Base-by-base conservation (phyloP, 2,329 filamentous ascomycete species). In the Chrysoporthe deuterocubensis region DNA sequence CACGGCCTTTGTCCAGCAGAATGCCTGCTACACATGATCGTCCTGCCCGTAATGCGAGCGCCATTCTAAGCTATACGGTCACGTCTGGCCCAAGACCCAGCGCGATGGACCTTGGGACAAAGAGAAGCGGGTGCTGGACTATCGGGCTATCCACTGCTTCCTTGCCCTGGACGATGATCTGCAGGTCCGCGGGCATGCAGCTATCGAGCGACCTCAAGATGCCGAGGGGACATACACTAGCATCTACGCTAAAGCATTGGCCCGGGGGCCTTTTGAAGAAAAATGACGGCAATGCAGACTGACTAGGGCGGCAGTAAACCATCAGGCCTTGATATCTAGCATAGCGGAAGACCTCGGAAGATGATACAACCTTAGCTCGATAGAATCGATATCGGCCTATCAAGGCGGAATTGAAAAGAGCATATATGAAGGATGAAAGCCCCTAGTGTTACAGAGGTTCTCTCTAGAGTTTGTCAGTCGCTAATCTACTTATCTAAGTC, bases 51-150 rank as follows among this genome's bases (percentile, higher is more conserved):
- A 96, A 8, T 99, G 96, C 78, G 96, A 99, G 80, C 88, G 96
- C 0, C 96, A 99, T 76, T 96, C 92, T 18, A 98, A 97, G 81
- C 82, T 99, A 0, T 99, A 98, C 76, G 96, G 96, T 0, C 97
- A 92, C 75, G 85, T 91, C 67, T 99, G 96, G 96, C 96, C 96
- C 6, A 97, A 99, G 82, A 98, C 96, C 0, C 92, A 97, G 69
- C 91, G 85, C 70, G 89, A 91, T 37, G 92, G 92, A 0, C 88
- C 88, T 18, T 78, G 86, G 26, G 96, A 98, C 76, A 89, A 87
- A 67, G 89, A 91, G 72, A 85, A 90, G 75, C 81, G 88, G 11
- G 82, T 97, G 0, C 84, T 96, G 69, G 95, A 98, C 76, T 94
- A 97, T 75, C 85, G 95, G n/a, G 90, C 86, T 0, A 86, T 98